Percentiles rank a stretch among this genome's conserved stretches.
phyloP scores from a whole-genome alignment of 768 basidiomycete genomes.

The Royoungia palumana region DNA sequence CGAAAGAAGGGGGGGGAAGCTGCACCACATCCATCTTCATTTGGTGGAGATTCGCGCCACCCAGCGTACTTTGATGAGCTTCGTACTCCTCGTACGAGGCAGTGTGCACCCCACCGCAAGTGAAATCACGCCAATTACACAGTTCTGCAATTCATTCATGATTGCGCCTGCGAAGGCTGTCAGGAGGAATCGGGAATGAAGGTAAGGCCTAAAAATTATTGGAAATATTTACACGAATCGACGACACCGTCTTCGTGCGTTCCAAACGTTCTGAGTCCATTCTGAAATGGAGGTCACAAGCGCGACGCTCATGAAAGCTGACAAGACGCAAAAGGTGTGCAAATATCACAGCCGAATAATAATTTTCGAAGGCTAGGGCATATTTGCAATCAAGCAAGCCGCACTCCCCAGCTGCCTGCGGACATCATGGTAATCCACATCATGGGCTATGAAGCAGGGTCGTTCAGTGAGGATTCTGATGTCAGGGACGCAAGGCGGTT shows the following conservation, averaged over 20 bases:
- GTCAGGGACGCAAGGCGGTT: background rate
- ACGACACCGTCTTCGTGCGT: slow-evolving; percentile 6
- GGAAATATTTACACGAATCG: slow-evolving; percentile 17
- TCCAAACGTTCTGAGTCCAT: slow-evolving; percentile 8
- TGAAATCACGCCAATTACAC: background rate
- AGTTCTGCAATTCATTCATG: slow-evolving; percentile 2
- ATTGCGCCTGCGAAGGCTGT: slow-evolving; percentile 9
- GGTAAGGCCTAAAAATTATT: slow-evolving; percentile 17
- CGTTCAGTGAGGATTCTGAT: slow-evolving; percentile 9
- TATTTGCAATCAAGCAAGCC: slow-evolving; percentile 53
- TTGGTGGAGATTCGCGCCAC: slow-evolving; percentile 9
- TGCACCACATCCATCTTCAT: background rate
- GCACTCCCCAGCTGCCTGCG: slow-evolving; percentile 82
- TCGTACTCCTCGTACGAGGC: slow-evolving; percentile 7
- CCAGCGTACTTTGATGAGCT: background rate
- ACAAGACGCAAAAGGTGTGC: slow-evolving; percentile 2
- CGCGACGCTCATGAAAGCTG: background rate
- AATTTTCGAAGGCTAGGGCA: slow-evolving; percentile 18
- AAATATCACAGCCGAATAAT: slow-evolving; percentile 6
- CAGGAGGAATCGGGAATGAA: slow-evolving; percentile 1
- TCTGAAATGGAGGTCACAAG: slow-evolving; percentile 10
- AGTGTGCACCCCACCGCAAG: slow-evolving; percentile 2
- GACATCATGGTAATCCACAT: slow-evolving; percentile 95
- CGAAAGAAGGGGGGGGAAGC: background rate
- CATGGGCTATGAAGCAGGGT: slow-evolving; percentile 68